Percentiles rank a stretch among this genome's conserved stretches.
These are phyloP conservation scores for Boletus speciosus DNA, from an alignment of 768 basidiomycete species.

Conservation along the genomic window DNA sequence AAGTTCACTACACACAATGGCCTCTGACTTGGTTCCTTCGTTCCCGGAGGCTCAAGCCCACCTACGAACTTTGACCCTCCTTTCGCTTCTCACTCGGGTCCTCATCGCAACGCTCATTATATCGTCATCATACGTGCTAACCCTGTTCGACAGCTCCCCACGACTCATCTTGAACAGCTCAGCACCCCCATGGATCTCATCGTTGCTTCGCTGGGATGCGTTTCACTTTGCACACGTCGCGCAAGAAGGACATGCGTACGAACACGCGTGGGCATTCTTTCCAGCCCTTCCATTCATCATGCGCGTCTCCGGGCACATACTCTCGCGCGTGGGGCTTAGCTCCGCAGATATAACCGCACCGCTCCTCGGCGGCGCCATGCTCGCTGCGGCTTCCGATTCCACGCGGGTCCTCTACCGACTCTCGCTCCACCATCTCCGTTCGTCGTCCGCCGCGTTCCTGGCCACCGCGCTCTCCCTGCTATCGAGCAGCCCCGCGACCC, in stretches of 20 bases:
- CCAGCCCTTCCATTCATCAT: slow-evolving; percentile 63
- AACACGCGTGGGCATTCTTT: slow-evolving; percentile 88
- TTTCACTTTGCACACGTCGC: slow-evolving; percentile 80
- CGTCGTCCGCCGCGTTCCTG: slow-evolving; percentile 56
- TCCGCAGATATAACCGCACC: slow-evolving; percentile 19
- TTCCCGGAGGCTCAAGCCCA: slow-evolving; percentile 6
- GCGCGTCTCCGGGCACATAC: slow-evolving; percentile 31
- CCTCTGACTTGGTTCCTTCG: background rate
- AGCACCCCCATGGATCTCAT: slow-evolving; percentile 20
- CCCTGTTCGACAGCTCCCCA: slow-evolving; percentile 29
- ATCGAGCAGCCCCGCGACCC: slow-evolving; percentile 73
- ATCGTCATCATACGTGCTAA: slow-evolving; percentile 18
- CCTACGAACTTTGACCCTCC: slow-evolving; percentile 18
- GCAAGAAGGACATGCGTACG: slow-evolving; percentile 52
- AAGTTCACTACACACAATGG: background rate
- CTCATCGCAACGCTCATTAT: slow-evolving; percentile 17
- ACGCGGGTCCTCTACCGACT: slow-evolving; percentile 53
- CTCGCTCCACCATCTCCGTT: slow-evolving; percentile 53
- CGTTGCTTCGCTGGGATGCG: slow-evolving; percentile 79
- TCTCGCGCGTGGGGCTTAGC: slow-evolving; percentile 11
- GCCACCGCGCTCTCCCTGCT: slow-evolving; percentile 68
- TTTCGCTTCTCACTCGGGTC: slow-evolving; percentile 23
- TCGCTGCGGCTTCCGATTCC: slow-evolving; percentile 40
- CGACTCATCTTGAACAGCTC: slow-evolving; percentile 14
- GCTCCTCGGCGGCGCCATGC: slow-evolving; percentile 37